These are phyloP conservation scores for Epichloe coenophiala DNA, from an alignment of 2,329 filamentous ascomycete genomes.

Conservation along the genomic window DNA sequence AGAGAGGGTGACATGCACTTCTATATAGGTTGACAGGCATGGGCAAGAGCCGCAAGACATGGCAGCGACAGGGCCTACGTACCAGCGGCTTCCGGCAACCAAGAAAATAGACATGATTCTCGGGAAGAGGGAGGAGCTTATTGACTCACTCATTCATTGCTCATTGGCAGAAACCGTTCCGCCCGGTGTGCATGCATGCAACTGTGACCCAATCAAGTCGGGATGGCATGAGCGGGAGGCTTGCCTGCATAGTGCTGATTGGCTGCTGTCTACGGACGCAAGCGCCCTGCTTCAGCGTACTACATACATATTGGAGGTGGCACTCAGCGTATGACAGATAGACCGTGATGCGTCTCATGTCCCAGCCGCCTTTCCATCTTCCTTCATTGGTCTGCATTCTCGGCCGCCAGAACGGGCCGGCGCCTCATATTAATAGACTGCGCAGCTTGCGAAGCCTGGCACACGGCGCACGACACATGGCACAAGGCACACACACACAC, in stretches of 20 bases:
- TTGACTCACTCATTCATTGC: too few relatives aligned
- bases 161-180: not conserved
- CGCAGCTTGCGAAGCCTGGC: not conserved
- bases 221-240: not conserved
- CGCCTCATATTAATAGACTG: not conserved
- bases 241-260: not conserved
- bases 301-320: too few relatives aligned
- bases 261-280: not conserved
- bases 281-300: not conserved
- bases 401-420: not conserved
- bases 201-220: not conserved
- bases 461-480: too few relatives aligned
- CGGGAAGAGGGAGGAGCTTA: too few relatives aligned
- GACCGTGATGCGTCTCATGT: not conserved
- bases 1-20: constrained; percentile 7
- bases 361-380: not conserved
- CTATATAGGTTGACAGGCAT: constrained; percentile 11
- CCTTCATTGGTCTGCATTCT: not conserved
- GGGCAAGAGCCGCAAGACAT: too few relatives aligned
- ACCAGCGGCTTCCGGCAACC: not conserved
- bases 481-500: too few relatives aligned
- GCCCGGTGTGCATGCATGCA: not conserved
- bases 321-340: too few relatives aligned
- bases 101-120: too few relatives aligned
- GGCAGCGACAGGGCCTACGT: not conserved